A percentile compares a stretch with the other conserved stretches of the same genome.
phyloP scores from a whole-genome alignment of 495 filamentous ascomycete genomes.

The Usnea hakonensis region DNA sequence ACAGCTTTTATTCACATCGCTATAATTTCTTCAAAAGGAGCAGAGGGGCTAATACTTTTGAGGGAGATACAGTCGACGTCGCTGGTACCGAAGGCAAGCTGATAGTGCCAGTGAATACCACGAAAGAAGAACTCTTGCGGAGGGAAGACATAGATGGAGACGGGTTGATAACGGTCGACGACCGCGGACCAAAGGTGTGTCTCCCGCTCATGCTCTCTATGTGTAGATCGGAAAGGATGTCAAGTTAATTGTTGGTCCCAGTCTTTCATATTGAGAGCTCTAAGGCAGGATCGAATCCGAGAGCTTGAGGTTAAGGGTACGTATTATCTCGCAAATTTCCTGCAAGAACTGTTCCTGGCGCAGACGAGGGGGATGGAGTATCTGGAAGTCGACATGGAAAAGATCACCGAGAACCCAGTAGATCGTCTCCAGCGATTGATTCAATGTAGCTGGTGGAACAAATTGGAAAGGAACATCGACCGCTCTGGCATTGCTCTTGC shows the following conservation, averaged over 20 bases:
- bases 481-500: slow-evolving; percentile 77
- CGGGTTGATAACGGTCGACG: slow-evolving; percentile 94
- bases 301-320: slow-evolving; percentile 71
- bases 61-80: background rate
- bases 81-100: slow-evolving; percentile 3
- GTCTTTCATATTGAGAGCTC: slow-evolving; percentile 4
- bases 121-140: slow-evolving; percentile 49
- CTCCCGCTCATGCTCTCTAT: background rate
- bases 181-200: slow-evolving; percentile 81
- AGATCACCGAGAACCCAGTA: slow-evolving; percentile 88
- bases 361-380: slow-evolving; percentile 75
- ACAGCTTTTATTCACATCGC: background rate
- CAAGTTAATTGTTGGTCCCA: slow-evolving; percentile 49
- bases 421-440: slow-evolving; percentile 78
- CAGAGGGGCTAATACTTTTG: background rate
- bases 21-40: background rate
- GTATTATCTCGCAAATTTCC: slow-evolving; percentile 89
- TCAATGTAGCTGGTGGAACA: slow-evolving; percentile 80
- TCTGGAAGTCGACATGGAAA: slow-evolving; percentile 78
- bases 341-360: slow-evolving; percentile 88
- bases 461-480: slow-evolving; percentile 80
- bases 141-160: slow-evolving; percentile 88
- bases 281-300: background rate
- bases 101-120: slow-evolving; percentile 8
- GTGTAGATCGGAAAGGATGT: background rate